Conservation (phyloP, 495 filamentous ascomycete species). For the Penicillium atrosanguineum region DNA sequence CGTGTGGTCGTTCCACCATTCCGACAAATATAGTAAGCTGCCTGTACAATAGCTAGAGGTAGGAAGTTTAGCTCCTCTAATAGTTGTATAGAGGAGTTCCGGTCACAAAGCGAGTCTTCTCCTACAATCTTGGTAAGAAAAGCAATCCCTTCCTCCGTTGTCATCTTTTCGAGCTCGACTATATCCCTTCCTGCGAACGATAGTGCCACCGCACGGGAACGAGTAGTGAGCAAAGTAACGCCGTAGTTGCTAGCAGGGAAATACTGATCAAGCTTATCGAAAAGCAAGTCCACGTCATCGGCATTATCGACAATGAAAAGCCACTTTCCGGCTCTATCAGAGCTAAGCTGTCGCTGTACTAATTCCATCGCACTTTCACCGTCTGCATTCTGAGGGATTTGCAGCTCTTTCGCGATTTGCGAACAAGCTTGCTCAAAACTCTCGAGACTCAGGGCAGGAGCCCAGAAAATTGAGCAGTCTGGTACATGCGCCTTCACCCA, state of each 20-base stretch:
- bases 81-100: slow-evolving; percentile 13
- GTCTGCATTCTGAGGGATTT: slow-evolving; percentile 2
- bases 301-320: slow-evolving; percentile 4
- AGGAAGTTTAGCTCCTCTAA: slow-evolving; percentile 24
- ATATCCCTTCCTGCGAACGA: slow-evolving; percentile 18
- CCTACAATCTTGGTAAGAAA: slow-evolving; percentile 15
- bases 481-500: slow-evolving; percentile 4
- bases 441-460: slow-evolving; percentile 1
- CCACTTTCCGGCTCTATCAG: background rate
- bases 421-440: slow-evolving; percentile 5
- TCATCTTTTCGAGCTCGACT: slow-evolving; percentile 15
- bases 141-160: slow-evolving; percentile 8
- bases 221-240: background rate
- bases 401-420: slow-evolving; percentile 5
- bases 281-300: background rate
- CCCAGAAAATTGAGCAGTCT: slow-evolving; percentile 10
- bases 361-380: slow-evolving; percentile 4
- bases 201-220: background rate
- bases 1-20: slow-evolving; percentile 31
- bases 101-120: slow-evolving; percentile 9
- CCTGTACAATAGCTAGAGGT: slow-evolving; percentile 35
- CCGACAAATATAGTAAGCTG: slow-evolving; percentile 33
- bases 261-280: background rate
- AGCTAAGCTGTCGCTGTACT: slow-evolving; percentile 2
- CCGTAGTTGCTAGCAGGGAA: background rate